A percentile compares a stretch with the other conserved stretches of the same genome.
phyloP scores from a whole-genome alignment of 306 rosid species.

The Prunus mongolica region DNA sequence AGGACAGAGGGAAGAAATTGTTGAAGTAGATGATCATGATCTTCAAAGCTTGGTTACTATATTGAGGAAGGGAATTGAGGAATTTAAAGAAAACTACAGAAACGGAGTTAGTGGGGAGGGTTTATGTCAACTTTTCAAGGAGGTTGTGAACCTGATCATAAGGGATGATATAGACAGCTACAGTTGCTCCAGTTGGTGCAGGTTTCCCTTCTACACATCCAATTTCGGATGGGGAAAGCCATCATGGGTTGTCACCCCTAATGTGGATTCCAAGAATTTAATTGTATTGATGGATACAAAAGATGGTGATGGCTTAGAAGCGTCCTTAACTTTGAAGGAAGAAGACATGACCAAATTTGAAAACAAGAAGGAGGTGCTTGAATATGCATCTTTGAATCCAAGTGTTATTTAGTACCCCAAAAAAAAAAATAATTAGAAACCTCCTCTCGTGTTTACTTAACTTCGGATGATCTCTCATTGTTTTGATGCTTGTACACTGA shows the following conservation, averaged over 20 bases:
- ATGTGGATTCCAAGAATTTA: not conserved
- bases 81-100: not conserved
- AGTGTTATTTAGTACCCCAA: not conserved
- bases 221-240: constrained; percentile 14
- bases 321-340: not conserved
- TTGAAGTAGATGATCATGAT: not conserved
- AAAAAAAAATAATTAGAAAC: not conserved
- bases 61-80: not conserved
- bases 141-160: not conserved
- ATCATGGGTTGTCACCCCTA: not conserved
- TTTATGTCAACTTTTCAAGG: not conserved
- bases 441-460: no score
- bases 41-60: not conserved
- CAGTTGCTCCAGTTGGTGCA: not conserved
- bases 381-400: constrained; percentile 16
- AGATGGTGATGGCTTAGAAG: constrained; percentile 27
- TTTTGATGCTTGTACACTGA: no score
- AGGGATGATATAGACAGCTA: not conserved
- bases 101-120: not conserved
- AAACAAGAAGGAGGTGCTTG: constrained; percentile 7
- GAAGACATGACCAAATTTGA: constrained; percentile 15
- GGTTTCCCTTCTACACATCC: not conserved
- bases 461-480: no score
- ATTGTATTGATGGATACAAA: constrained; percentile 16
- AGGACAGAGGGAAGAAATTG: not conserved